phyloP scores from a whole-genome alignment of 139 green algal genomes.

The Auxenochlorella protothecoides region DNA sequence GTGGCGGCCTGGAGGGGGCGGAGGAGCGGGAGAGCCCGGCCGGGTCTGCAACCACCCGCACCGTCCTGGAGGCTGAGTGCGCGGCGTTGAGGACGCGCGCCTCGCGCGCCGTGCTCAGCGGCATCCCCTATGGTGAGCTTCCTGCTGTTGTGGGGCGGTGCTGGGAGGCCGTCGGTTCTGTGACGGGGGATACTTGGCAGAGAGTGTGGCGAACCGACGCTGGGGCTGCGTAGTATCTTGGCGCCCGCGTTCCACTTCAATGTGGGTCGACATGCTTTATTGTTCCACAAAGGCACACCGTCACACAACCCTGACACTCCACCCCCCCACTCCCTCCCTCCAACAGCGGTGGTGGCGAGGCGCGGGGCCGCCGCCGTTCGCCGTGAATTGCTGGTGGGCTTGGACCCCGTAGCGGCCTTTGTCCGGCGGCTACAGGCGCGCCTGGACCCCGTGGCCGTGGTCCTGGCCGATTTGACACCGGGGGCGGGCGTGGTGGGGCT shows the following conservation, averaged over 20 bases:
- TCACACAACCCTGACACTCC: background rate
- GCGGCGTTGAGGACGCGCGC: background rate
- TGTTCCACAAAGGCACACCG: background rate
- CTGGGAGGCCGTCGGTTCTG: background rate
- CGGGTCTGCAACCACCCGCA: background rate
- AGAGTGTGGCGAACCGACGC: background rate
- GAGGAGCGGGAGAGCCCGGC: background rate
- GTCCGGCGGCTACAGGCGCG: constrained; percentile 27
- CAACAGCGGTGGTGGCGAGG: constrained; percentile 26
- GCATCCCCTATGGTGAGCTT: constrained; percentile 19
- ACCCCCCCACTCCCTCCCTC: background rate
- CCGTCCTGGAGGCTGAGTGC: background rate
- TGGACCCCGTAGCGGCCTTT: constrained; percentile 49
- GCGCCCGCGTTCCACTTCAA: no score
- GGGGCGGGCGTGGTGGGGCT: constrained; percentile 44
- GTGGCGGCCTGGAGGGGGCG: background rate
- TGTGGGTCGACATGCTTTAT: no score
- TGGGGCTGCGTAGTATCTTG: background rate
- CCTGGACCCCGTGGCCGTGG: constrained; percentile 40
- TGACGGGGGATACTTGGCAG: background rate
- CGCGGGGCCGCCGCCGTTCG: constrained; percentile 26
- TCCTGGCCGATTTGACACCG: constrained; percentile 37
- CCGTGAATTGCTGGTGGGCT: constrained; percentile 65
- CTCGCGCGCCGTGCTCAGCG: constrained; percentile 19
- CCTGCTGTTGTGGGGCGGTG: background rate